Conservation (phyloP, 2,329 filamentous ascomycete species). For the Verticillium isaacii region DNA sequence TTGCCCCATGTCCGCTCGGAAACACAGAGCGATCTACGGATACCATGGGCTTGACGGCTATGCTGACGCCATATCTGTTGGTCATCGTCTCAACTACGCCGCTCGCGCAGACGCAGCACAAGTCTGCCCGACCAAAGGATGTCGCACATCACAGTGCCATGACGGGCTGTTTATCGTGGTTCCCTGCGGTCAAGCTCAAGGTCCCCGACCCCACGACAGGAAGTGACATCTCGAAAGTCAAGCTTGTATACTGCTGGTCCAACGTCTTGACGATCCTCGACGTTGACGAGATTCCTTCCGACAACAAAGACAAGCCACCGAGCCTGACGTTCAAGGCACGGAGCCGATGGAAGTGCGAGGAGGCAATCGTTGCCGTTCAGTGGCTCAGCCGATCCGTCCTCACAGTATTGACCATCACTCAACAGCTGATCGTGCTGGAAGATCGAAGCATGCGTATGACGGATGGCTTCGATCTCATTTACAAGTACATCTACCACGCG, state of each 20-base stretch:
- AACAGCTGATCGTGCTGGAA: slow-evolving; percentile 87
- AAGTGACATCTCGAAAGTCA: slow-evolving; percentile 70
- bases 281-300: slow-evolving; percentile 65
- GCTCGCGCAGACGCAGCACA: slow-evolving; percentile 93
- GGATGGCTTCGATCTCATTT: slow-evolving; percentile 86
- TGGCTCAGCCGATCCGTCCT: slow-evolving; percentile 95
- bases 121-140: slow-evolving; percentile 86
- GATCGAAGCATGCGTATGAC: slow-evolving; percentile 86
- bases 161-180: slow-evolving; percentile 94
- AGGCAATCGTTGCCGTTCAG: slow-evolving; percentile 92
- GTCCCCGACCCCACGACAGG: slow-evolving; percentile 61
- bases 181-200: slow-evolving; percentile 91
- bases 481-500: slow-evolving; percentile 86
- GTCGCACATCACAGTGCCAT: slow-evolving; percentile 84
- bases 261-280: slow-evolving; percentile 94
- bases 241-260: slow-evolving; percentile 97
- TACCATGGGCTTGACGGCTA: slow-evolving; percentile 82
- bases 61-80: slow-evolving; percentile 90
- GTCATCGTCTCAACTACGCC: slow-evolving; percentile 98
- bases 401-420: slow-evolving; percentile 87
- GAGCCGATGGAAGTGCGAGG: slow-evolving; percentile 88
- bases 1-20: slow-evolving; percentile 85
- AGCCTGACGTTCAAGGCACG: slow-evolving; percentile 75
- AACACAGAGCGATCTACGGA: slow-evolving; percentile 90
- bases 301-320: slow-evolving; percentile 72